Evolutionary conservation across 345 rosid species (phyloP).

Genomic region (Bruguiera parviflora): DNA sequence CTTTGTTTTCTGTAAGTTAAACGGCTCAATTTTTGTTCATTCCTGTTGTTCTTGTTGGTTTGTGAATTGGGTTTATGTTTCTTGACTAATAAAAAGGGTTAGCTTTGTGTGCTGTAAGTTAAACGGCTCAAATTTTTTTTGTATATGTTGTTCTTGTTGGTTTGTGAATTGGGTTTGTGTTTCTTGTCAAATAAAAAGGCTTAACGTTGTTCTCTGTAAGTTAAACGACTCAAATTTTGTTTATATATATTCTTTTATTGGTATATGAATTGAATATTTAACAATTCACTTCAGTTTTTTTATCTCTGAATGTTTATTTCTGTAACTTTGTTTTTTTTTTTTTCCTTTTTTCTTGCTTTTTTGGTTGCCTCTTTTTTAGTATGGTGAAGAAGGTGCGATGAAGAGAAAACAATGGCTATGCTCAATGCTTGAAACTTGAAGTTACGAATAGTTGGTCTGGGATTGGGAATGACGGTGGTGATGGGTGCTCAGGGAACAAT

Average conservation of each 20-base stretch:
- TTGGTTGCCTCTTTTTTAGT: not conserved
- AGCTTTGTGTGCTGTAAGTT: not conserved
- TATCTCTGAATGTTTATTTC: slow-evolving; percentile 4
- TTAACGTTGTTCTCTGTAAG: no score
- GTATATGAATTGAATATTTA: not conserved
- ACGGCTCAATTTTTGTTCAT: no score
- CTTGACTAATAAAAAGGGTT: no score
- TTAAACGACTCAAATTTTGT: no score
- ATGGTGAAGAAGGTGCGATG: slow-evolving; percentile 36
- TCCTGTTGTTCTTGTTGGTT: not conserved
- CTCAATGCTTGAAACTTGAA: slow-evolving; percentile 33
- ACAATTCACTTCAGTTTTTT: slow-evolving; percentile 4
- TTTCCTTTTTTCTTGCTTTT: slow-evolving; percentile 9
- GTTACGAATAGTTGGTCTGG: slow-evolving; percentile 34
- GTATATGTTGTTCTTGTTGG: not conserved
- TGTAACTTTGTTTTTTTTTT: not conserved
- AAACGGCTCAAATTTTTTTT: no score
- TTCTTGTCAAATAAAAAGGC: no score
- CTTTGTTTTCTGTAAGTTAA: not conserved
- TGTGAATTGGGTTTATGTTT: not conserved
- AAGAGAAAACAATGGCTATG: slow-evolving; percentile 42
- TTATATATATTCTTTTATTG: no score
- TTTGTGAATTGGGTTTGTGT: not conserved
- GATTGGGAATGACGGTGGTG: slow-evolving; percentile 31
- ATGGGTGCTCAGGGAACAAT: slow-evolving; percentile 37